Evolutionary conservation across 2,329 filamentous ascomycete species (phyloP), one percentile per base, ranked within the genome.

Genomic region (Colletotrichum musicola): DNA sequence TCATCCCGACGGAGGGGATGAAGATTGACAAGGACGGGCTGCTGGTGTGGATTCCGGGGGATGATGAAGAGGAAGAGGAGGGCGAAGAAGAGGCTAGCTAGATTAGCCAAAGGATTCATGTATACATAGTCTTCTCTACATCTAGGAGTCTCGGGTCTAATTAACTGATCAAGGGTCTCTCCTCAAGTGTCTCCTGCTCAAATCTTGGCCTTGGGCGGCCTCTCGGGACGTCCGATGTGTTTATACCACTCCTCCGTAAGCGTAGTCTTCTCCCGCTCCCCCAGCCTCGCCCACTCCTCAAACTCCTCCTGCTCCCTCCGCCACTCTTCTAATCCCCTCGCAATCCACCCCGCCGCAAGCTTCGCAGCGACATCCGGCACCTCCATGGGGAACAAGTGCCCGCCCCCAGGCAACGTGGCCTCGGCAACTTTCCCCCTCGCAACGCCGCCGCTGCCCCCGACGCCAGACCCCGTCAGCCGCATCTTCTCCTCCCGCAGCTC

Each of bases 301-400:
- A 90, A 92, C 61, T 81, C 82, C 35, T 79, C 79, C 78, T 91
- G 86, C 73, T 91, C 86, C 3, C 74, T 77, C 71, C 83, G 80
- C 88, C 90, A 92, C 30, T 82, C 78, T 49, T 80, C 76, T 71
- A 92, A 71, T 76, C 92, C 89, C n/a, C 75, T 74, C 0, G 78
- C 83, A 63, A 93, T 78, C 84, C 89, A 93, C 27, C 77, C 75
- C 0, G 85, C 86, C 0, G 87, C 85, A 18, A 86, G 78, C 66
- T 86, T 82, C 1, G 93, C 95, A 70, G 90, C 92, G 74, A 88
- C 83, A 2, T 75, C 81, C 0, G 93, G 92, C 46, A 88, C 86
- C 79, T 97, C 94, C 88, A 97, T 93, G 0, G 95, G 92, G 30
- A 98, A 88, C 49, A 98, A 79, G 78, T 98, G 95, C 0, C 95